Evolutionary conservation across 1,284 basidiomycete species (phyloP).

Genomic region (Cutaneotrichosporon sp.): DNA sequence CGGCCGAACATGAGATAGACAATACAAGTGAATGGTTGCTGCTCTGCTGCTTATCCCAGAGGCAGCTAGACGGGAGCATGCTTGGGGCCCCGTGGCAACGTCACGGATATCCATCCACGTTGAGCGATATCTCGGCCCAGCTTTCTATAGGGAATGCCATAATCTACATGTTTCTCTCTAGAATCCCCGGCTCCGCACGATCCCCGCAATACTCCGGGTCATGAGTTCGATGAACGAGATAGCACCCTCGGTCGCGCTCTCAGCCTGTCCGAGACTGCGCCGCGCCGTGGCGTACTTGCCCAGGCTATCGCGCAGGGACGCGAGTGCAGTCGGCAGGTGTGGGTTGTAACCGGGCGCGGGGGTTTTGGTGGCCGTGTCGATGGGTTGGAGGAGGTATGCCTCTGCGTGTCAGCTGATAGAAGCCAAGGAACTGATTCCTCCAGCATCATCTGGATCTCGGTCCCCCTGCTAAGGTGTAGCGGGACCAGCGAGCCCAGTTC

Average conservation of each 20-base stretch:
- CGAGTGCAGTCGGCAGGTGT: slow-evolving; percentile 33
- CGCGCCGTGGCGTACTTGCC: slow-evolving; percentile 25
- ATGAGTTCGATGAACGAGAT: slow-evolving; percentile 38
- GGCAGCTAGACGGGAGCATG: too few relatives aligned
- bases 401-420: slow-evolving; percentile 26
- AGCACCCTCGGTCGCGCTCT: slow-evolving; percentile 32
- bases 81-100: too few relatives aligned
- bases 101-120: background rate
- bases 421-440: too few relatives aligned
- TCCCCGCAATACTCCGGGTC: slow-evolving; percentile 33
- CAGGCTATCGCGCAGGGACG: slow-evolving; percentile 33
- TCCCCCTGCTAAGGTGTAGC: too few relatives aligned
- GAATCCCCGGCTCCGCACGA: slow-evolving; percentile 41
- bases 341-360: slow-evolving; percentile 26
- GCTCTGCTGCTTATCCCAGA: too few relatives aligned
- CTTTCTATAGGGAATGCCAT: background rate
- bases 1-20: too few relatives aligned
- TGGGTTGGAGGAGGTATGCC: slow-evolving; percentile 42
- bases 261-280: slow-evolving; percentile 22
- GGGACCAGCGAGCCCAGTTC: background rate
- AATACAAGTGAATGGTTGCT: too few relatives aligned
- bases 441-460: too few relatives aligned
- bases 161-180: slow-evolving; percentile 12
- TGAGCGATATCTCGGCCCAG: background rate
- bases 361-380: slow-evolving; percentile 9